Evolutionary conservation across 2,329 filamentous ascomycete genomes (phyloP), one percentile per base, ranked within the genome.

Genomic region (Neocatenulostroma microsporum): DNA sequence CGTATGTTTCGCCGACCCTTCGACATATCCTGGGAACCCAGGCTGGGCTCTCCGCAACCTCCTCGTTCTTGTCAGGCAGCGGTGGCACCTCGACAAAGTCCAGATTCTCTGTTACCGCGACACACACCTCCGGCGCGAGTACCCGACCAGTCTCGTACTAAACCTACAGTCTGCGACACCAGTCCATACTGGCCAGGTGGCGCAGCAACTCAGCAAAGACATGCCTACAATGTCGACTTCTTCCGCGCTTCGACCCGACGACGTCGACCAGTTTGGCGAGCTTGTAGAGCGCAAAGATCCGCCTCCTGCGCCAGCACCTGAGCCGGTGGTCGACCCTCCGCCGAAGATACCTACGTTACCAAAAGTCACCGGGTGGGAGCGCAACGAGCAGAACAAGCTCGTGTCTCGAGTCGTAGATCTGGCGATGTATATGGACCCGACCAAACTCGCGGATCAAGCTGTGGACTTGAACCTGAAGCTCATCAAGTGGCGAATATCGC

Each of bases 401-500:
- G 76, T 77, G 13, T 79, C 84, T 12, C 80, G 84, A 47, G 74
- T 82, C 13, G 85, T 86, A 11, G 86, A 93, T 53, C 70, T 98
- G 7, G 82, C 83, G 14, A 86, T 91, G 51, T 94, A 94, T 51
- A 89, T 98, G 82, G 88, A 98, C 55, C 89, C 91, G 5, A 69
- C 74, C 21, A 80, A 80, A 50, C 69, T 96, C 13, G 91, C 91
- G 15, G 88, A 96, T 56, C 87, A 94, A 58, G 87, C 88, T 1
- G 89, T 96, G 8, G 91, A 98, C 55, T 72, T 98, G 40, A 98
- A 98, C 55, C 70, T 96, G 42, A 96, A 96, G 63, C 73, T 98
- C 40, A 98, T 98, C 80, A 98, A 95, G 65, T 98, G 91, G 91
- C 80, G 91, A 25, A 86, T 98, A 52, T 85, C 87, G 6, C 91